Conservation (phyloP, 164 flowering plant genomes). For the Buxus sempervirens region DNA sequence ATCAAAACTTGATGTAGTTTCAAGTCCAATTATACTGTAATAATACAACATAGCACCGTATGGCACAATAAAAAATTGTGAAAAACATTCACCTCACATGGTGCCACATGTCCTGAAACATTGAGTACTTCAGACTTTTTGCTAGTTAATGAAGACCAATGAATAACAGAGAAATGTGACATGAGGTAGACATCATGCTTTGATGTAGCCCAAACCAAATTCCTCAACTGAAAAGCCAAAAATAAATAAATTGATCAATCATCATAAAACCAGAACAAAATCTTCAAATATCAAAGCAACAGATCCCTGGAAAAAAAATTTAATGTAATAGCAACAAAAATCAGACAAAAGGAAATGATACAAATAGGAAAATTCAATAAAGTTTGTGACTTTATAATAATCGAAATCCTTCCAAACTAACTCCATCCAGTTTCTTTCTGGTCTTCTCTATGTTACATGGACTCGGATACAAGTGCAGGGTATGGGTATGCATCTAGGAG, state of each 20-base stretch:
- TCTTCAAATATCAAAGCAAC: background rate
- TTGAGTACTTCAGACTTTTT: conserved; percentile 49
- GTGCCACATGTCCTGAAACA: conserved; percentile 63
- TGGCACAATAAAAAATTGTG: background rate
- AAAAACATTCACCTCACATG: conserved; percentile 42
- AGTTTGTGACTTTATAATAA: too few relatives aligned
- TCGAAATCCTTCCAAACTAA: too few relatives aligned
- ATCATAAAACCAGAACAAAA: background rate
- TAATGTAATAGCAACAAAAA: too few relatives aligned
- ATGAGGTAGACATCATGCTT: conserved; percentile 72
- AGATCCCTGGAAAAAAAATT: background rate
- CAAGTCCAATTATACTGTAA: too few relatives aligned
- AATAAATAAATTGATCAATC: conserved; percentile 1
- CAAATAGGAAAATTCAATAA: too few relatives aligned
- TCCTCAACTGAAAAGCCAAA: conserved; percentile 47
- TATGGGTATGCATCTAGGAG: too few relatives aligned
- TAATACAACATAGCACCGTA: too few relatives aligned
- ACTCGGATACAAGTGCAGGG: too few relatives aligned
- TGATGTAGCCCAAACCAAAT: conserved; percentile 72
- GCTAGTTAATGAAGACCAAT: conserved; percentile 57
- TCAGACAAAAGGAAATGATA: too few relatives aligned
- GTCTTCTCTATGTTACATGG: too few relatives aligned
- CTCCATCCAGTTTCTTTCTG: too few relatives aligned
- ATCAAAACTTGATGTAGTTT: too few relatives aligned
- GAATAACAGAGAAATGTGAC: conserved; percentile 49